Base-by-base conservation (phyloP, 495 filamentous ascomycete genomes). In the Platismatia glauca region DNA sequence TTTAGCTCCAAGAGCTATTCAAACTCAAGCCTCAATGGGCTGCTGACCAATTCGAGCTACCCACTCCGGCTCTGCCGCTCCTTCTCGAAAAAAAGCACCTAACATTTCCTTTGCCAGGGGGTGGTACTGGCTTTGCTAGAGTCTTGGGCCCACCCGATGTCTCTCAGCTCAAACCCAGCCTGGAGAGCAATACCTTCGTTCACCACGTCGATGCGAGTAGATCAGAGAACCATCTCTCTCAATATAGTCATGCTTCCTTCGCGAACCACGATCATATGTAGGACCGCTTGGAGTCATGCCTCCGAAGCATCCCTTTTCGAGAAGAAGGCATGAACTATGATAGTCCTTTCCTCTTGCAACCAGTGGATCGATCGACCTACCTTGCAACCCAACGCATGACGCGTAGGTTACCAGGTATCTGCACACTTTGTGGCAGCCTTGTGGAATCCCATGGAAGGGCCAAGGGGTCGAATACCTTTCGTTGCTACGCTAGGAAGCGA, bases 121-220 rank as follows among this genome's bases (percentile, higher is more conserved):
- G 22, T 46, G 13, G 27, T 52, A 27, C 46, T 52, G 24, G 31
- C 27, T 52, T 52, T 52, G 27, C 24, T 31, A 52, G 48, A 27
- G 27, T 52, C 12, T 12, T 76, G 13, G 76, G 75, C n/a, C 76
- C 76, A 18, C 62, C 65, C 4, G 71, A 76, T 46, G 76, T 77
- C 56, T 63, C 61, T 15, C 61, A 66, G 3, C 61, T 78, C 29
- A 72, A 78, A 63, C 57, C 69, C 15, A 71, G 65, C 38, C 59
- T 78, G 58, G 64, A 64, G 22, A 62, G 61, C 2, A 78, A 76
- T 53, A 62, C 64, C 1, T 72, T 71, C 58, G 67, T 76, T 38
- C 70, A 62, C 16, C 76, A 77, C n/a, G n/a, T n/a, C n/a, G n/a
- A n/a, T n/a, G n/a, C n/a, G n/a, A n/a, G 39, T 34, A 37, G 27